Evolutionary conservation across 768 basidiomycete genomes (phyloP), one percentile per base, ranked within the genome.

Genomic region (Rhodotorula toruloides): DNA sequence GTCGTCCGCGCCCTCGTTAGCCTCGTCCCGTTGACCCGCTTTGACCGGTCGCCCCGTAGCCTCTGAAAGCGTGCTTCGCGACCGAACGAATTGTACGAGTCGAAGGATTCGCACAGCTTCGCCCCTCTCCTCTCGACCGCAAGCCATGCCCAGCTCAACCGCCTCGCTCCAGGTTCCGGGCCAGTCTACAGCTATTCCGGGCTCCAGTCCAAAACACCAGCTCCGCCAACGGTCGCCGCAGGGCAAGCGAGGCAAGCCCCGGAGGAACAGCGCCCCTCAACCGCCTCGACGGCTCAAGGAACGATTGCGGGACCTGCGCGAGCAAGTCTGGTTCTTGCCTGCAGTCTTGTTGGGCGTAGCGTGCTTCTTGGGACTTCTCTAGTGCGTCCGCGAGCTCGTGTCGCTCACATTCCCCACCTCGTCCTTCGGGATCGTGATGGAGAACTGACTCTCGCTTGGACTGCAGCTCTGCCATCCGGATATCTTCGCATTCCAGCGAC

Each of bases 141-240:
- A n/a, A n/a, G n/a, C n/a, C n/a, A n/a, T n/a, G n/a, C n/a, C n/a
- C n/a, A n/a, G n/a, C n/a, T n/a, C n/a, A n/a, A n/a, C n/a, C n/a
- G n/a, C n/a, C n/a, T n/a, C n/a, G n/a, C n/a, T n/a, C n/a, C n/a
- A n/a, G n/a, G n/a, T n/a, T n/a, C n/a, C n/a, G n/a, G n/a, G n/a
- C n/a, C n/a, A n/a, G n/a, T n/a, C n/a, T n/a, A n/a, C n/a, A n/a
- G n/a, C n/a, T n/a, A n/a, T n/a, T n/a, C n/a, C n/a, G n/a, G n/a
- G n/a, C n/a, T 12, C 44, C 13, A 46, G 44, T 25, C 19, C 9
- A 25, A 48, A 48, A 27, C 58, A 60, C 27, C 49, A 52, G 39
- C 29, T 60, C 27, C 58, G 58, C 4, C 58, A 60, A 13, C 48
- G 58, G 2, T 60, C 58, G 2, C 58, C 58, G 13, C 39, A 40